Percentiles rank a stretch among this genome's conserved stretches.
Conservation (phyloP, 2,329 filamentous ascomycete genomes). For the Pseudocercospora ulei region DNA sequence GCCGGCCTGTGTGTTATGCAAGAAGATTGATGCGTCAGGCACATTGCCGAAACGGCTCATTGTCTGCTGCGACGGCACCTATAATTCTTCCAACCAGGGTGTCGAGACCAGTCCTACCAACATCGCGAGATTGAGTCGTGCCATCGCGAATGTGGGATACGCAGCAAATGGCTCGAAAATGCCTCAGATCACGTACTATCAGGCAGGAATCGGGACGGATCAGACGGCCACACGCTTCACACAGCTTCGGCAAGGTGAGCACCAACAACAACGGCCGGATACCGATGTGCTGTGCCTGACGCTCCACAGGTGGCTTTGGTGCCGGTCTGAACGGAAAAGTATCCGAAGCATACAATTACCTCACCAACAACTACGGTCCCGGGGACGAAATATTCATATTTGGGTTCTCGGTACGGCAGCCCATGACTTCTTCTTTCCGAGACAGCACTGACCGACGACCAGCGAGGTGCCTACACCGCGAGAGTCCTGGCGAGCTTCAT, state of each 20-base stretch:
- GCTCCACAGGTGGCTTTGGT: conserved; percentile 17
- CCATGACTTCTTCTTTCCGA: too few species aligned
- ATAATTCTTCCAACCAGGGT: conserved; percentile 20
- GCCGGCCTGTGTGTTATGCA: conserved; percentile 9
- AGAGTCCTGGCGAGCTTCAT: conserved; percentile 29
- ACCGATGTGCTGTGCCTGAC: neutral
- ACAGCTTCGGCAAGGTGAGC: conserved; percentile 16
- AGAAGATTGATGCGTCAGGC: conserved; percentile 11
- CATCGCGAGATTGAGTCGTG: conserved; percentile 26
- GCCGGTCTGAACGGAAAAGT: conserved; percentile 21
- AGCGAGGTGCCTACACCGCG: conserved; percentile 29
- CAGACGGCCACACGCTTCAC: conserved; percentile 16
- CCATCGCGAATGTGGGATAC: conserved; percentile 23
- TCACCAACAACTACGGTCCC: conserved; percentile 27
- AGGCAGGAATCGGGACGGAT: conserved; percentile 27
- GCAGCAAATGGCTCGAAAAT: conserved; percentile 21
- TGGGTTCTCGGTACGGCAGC: conserved; percentile 23
- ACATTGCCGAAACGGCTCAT: conserved; percentile 23
- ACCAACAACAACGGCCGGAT: neutral
- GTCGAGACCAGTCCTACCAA: conserved; percentile 25
- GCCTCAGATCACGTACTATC: conserved; percentile 29
- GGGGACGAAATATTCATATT: conserved; percentile 31
- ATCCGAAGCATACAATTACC: conserved; percentile 26
- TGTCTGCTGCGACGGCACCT: conserved; percentile 27
- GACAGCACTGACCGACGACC: too few species aligned